Percentiles rank a stretch among this genome's conserved stretches.
Conservation (phyloP, 1,139 yeast genomes). For the Kodamaea anthophila region DNA sequence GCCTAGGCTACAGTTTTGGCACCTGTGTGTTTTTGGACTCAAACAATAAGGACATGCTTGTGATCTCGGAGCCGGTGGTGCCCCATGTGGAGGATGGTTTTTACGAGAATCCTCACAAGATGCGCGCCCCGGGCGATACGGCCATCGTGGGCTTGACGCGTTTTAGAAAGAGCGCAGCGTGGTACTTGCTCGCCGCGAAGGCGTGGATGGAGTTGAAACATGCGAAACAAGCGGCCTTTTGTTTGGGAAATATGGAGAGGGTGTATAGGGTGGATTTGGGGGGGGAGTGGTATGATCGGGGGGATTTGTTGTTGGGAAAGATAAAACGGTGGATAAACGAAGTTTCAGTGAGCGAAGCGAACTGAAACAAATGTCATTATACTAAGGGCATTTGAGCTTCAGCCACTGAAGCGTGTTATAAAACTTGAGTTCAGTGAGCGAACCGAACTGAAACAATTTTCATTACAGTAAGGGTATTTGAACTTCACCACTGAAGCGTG, state of each 20-base stretch:
- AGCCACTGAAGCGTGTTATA: no score
- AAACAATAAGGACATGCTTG: constrained; percentile 11
- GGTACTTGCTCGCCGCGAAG: constrained; percentile 71
- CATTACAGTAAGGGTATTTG: no score
- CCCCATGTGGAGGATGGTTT: constrained; percentile 24
- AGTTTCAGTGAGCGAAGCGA: not conserved
- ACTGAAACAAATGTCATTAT: no score
- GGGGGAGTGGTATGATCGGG: constrained; percentile 33
- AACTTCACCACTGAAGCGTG: no score
- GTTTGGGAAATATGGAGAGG: constrained; percentile 20
- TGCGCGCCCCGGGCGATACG: constrained; percentile 28
- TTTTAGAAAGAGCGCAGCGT: constrained; percentile 67
- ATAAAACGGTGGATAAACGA: constrained; percentile 17
- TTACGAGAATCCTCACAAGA: constrained; percentile 33
- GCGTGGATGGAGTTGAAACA: constrained; percentile 51
- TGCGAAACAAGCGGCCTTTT: constrained; percentile 18
- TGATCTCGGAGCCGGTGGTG: constrained; percentile 8
- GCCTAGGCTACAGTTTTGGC: constrained; percentile 37
- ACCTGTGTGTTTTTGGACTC: constrained; percentile 19
- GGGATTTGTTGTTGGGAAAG: constrained; percentile 26
- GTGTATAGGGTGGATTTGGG: constrained; percentile 19
- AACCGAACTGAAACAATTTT: no score
- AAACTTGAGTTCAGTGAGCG: constrained; percentile 1
- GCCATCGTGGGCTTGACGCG: constrained; percentile 50
- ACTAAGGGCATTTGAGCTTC: no score